Base-by-base conservation (phyloP, 1,284 basidiomycete species). In the Phlebopus sp. region DNA sequence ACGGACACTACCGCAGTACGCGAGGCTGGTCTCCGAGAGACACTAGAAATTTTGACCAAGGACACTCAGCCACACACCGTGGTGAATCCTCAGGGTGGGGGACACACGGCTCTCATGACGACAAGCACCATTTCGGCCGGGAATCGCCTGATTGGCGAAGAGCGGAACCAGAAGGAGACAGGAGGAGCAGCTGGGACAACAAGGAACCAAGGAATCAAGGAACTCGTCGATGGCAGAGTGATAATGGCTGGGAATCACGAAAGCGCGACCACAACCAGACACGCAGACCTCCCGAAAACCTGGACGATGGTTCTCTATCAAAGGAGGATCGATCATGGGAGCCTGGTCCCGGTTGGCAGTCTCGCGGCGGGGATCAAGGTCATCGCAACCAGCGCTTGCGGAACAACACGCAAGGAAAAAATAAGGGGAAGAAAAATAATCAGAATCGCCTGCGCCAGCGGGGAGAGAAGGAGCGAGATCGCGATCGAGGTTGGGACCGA, bases 261-360 rank as follows among this genome's bases (percentile, higher is more conserved):
- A 64, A 70, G 40, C 68, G 65, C 30, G 64, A 64, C 41, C 59
- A 60, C 32, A 56, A 62, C 11, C 66, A 66, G 44, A 60, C 51
- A 19, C 68, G 64, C 44, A 55, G 63, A 10, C 63, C 62, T 47
- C 52, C 56, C 36, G 60, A 63, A 5, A 49, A 19, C 1, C 66
- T 57, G 49, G 64, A 66, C 11, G 69, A 70, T n/a, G 51, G 48
- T 5, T 48, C 60, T 27, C 5, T 54, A 37, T 43, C 55, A 10
- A 53, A 59, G 40, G 72, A 68, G 57, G 76, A 76, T 46, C 75
- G 81, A 44, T 67, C 76, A 51, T 85, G 83, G 82, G 82, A 84
- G 56, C 80, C 82, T 52, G 79, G 81, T 30, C 74, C 81, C 34
- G 70, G 72, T 10, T 85, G 83, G 80, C 75, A 79, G 47, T 60